Evolutionary conservation across 2,329 filamentous ascomycete species (phyloP).

Genomic region (Thielaviopsis populi): DNA sequence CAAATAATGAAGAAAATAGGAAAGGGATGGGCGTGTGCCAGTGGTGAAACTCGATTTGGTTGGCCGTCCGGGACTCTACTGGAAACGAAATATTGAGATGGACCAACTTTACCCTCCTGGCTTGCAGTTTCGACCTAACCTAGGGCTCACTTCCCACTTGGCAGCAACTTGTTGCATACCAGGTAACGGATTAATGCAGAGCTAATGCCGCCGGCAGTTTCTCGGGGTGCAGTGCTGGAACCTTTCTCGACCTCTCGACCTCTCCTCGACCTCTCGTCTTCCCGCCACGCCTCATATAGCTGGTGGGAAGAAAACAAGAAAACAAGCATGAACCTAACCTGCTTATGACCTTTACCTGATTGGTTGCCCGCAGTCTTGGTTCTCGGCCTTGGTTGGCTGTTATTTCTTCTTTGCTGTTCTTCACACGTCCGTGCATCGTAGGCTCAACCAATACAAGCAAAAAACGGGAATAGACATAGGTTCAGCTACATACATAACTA

Average conservation of each 20-base stretch:
- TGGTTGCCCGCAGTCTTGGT: background rate
- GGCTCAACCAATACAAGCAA: background rate
- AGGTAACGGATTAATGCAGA: background rate
- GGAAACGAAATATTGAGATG: background rate
- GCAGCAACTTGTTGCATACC: background rate
- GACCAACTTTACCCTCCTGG: background rate
- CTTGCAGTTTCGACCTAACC: background rate
- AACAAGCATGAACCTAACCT: background rate
- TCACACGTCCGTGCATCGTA: background rate
- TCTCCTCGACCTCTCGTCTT: background rate
- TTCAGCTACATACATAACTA: background rate
- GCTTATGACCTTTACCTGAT: background rate
- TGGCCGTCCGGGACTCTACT: background rate
- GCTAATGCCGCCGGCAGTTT: background rate
- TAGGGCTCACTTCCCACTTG: background rate
- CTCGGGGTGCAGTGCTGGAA: background rate
- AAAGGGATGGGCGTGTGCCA: background rate
- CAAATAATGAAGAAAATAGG: background rate
- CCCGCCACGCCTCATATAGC: background rate
- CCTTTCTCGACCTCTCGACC: background rate
- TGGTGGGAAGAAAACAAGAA: background rate
- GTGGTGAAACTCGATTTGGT: background rate
- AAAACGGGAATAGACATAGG: background rate
- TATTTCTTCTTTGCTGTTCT: background rate
- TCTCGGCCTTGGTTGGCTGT: background rate